Evolutionary conservation across 1,284 basidiomycete genomes (phyloP).

Genomic region (Paramarasmius palmivorus): DNA sequence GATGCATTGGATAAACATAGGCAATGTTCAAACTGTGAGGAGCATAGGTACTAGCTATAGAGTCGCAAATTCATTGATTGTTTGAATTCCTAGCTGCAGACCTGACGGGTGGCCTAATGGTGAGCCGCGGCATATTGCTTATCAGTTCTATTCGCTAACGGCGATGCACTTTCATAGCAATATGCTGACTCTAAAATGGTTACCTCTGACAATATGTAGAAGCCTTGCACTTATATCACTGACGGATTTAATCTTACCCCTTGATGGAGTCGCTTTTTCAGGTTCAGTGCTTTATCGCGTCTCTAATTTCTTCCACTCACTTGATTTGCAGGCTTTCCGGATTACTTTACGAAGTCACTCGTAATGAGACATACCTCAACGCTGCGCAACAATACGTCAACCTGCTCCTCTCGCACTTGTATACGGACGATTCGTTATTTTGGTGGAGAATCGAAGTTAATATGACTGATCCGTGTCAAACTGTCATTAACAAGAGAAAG

Average conservation of each 20-base stretch:
- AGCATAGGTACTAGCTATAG: no score
- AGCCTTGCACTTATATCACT: background rate
- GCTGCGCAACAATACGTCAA: constrained; percentile 3
- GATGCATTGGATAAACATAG: background rate
- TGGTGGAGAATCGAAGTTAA: background rate
- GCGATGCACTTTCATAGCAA: background rate
- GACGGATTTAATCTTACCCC: no score
- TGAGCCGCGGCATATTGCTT: no score
- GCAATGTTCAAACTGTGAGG: no score
- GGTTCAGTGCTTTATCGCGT: no score
- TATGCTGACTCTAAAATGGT: background rate
- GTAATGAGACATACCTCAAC: constrained; percentile 1
- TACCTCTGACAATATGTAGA: background rate
- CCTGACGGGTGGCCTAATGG: background rate
- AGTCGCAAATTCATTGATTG: no score
- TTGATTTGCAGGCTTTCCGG: constrained; percentile 5
- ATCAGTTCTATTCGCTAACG: no score
- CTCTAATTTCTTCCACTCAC: background rate
- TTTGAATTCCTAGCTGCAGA: background rate
- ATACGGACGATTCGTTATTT: background rate
- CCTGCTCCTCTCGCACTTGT: constrained; percentile 7
- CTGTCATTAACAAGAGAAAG: no score
- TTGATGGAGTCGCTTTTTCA: no score
- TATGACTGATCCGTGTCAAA: background rate
- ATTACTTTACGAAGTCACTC: constrained; percentile 6